A percentile compares a stretch with the other conserved stretches of the same genome.
These are phyloP conservation scores for Rosa lucieae DNA, from an alignment of 306 rosid genomes.

Conservation along the genomic window DNA sequence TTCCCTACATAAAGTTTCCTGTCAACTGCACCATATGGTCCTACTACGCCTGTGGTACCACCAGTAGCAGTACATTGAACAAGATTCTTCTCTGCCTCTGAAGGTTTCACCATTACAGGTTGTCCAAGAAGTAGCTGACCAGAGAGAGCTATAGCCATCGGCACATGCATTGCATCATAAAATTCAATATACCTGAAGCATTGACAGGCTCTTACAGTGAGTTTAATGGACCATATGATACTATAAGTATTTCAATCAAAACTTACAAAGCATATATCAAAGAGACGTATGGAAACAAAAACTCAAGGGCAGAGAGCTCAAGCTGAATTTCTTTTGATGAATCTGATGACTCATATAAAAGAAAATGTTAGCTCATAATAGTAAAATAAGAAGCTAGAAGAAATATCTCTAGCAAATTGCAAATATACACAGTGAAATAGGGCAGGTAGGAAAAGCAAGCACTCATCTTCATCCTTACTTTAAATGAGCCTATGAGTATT, in stretches of 20 bases:
- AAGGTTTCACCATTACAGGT: slow-evolving; percentile 99
- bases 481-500: background rate
- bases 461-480: background rate
- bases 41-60: slow-evolving; percentile 68
- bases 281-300: slow-evolving; percentile 79
- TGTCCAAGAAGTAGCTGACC: slow-evolving; percentile 95
- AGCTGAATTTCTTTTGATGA: slow-evolving; percentile 81
- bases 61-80: slow-evolving; percentile 78
- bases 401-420: slow-evolving; percentile 17
- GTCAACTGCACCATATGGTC: slow-evolving; percentile 95
- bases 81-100: slow-evolving; percentile 98
- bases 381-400: slow-evolving; percentile 34
- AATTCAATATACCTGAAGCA: slow-evolving; percentile 98
- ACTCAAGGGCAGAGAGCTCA: slow-evolving; percentile 90
- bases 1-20: slow-evolving; percentile 95
- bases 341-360: slow-evolving; percentile 70
- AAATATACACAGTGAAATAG: slow-evolving; percentile 6
- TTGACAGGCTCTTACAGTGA: slow-evolving; percentile 48
- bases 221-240: slow-evolving; percentile 39
- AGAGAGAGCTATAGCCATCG: slow-evolving; percentile 98
- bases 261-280: slow-evolving; percentile 81
- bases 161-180: slow-evolving; percentile 97
- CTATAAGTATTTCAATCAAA: slow-evolving; percentile 41
- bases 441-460: background rate
- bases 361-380: slow-evolving; percentile 65